Evolutionary conservation across 208 protist genomes (phyloP), one percentile per base, ranked within the genome.

Genomic region (Trypanosomatidae sp.): DNA sequence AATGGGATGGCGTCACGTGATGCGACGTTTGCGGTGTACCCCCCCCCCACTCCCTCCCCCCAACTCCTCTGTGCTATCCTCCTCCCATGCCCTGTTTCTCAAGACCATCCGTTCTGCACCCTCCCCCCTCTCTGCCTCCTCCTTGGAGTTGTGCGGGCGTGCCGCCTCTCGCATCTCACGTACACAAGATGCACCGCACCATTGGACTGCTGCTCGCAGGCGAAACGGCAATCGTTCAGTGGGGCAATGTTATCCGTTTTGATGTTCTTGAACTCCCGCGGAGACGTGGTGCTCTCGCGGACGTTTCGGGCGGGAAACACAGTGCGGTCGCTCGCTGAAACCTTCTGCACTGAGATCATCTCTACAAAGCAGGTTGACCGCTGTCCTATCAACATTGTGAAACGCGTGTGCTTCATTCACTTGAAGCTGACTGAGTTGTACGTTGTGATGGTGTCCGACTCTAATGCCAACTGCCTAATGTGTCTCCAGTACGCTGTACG

Each of bases 391-490:
- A 93, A 97, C 72, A 87, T 94, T 22, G 81, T 99, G 52, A 91
- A 88, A 49, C 70, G 72, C 19, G 77, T 93, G 1, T 93, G 93
- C 69, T 99, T 94, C 76, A 85, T 99, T 47, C 96, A 98, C 72
- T 79, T 99, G 33, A 87, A 91, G 55, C 78, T 92, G 66, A 86
- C 81, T 4, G 95, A 99, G 65, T 67, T 99, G 41, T 99, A 95
- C 75, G 55, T 99, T 0, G 97, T 99, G 4, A 91, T 97, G 62
- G 94, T 97, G 15, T 87, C 96, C 19, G 81, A 91, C 52, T 78
- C 87, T 49, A 99, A 99, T 81, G 88, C 93, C 28, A 98, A 99
- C 74, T 97, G 91, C 39, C 89, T 95, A 17, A 41, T 90, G 46
- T 82, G 80, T 53, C 83, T 98, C 9, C 86, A 96, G 79, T 97